Evolutionary conservation across 805 yeast genomes (phyloP).

Genomic region (Ogataea wickerhamii): DNA sequence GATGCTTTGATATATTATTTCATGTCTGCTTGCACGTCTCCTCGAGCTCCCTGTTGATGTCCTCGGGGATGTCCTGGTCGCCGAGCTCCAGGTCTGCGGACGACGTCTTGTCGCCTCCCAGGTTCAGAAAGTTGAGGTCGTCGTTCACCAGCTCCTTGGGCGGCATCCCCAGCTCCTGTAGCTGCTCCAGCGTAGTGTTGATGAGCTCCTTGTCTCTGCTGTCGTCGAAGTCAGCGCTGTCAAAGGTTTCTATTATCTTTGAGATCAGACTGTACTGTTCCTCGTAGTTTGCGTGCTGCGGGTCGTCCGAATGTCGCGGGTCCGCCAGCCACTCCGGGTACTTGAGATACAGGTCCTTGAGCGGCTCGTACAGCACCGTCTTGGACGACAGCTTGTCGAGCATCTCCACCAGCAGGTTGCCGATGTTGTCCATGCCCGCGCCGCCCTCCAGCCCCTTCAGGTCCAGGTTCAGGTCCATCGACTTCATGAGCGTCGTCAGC

Average conservation of each 20-base stretch:
- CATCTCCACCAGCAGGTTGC: slow-evolving; percentile 65
- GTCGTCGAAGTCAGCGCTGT: slow-evolving; percentile 59
- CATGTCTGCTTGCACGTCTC: slow-evolving; percentile 50
- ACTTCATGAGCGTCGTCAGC: slow-evolving; percentile 61
- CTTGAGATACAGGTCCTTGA: slow-evolving; percentile 72
- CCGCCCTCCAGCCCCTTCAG: slow-evolving; percentile 16
- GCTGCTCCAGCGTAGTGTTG: slow-evolving; percentile 56
- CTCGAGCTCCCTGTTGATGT: slow-evolving; percentile 49
- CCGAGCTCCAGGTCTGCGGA: slow-evolving; percentile 43
- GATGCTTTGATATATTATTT: neutral
- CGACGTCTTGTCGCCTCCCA: slow-evolving; percentile 21
- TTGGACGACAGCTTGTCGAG: slow-evolving; percentile 80
- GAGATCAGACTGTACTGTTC: slow-evolving; percentile 60
- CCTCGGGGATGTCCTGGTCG: slow-evolving; percentile 52
- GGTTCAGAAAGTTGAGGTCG: slow-evolving; percentile 38
- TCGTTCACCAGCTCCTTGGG: slow-evolving; percentile 62
- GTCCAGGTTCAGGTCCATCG: slow-evolving; percentile 48
- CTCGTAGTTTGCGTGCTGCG: slow-evolving; percentile 44
- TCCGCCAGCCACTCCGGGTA: slow-evolving; percentile 68
- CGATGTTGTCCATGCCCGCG: slow-evolving; percentile 36
- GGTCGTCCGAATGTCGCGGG: slow-evolving; percentile 38
- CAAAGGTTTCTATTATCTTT: slow-evolving; percentile 63
- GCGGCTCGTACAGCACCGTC: slow-evolving; percentile 82
- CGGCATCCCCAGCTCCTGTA: slow-evolving; percentile 76
- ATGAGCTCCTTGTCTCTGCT: slow-evolving; percentile 47